Evolutionary conservation across 2,329 filamentous ascomycete genomes (phyloP), one percentile per base, ranked within the genome.

Genomic region (Aspergillus ochraceoroseus): DNA sequence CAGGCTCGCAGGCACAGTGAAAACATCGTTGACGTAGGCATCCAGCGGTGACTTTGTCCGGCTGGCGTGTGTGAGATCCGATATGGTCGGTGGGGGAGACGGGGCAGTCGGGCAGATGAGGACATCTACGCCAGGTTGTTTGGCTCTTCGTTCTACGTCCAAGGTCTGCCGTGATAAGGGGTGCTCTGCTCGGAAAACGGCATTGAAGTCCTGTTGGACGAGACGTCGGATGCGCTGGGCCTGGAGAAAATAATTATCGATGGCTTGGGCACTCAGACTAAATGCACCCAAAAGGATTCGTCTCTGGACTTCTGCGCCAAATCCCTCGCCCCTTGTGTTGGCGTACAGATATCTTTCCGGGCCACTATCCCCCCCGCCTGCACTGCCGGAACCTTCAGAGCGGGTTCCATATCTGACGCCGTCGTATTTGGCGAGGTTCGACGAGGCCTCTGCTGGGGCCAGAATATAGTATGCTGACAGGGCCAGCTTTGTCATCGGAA

Each of bases 401-500:
- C 80, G 75, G 13, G 71, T 73, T 1, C 92, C 92, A 64, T 94
- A 98, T 7, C 92, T 83, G n/a, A 96, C 80, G 13, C 92, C 92
- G 56, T 98, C 94, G 63, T 95, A 98, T 62, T 94, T 95, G 42
- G 92, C 87, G 2, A 98, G 77, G 56, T 98, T 98, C 11, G 90
- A 96, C 1, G 87, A 87, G 3, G 92, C 92, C 66, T 98, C 92
- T 11, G 92, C 90, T 0, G 92, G 87, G 0, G 92, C 94, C 41
- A 98, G 80, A 41, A 98, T 78, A 64, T 98, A 98, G 70, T 98
- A 98, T 22, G 92, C 85, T 13, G 88, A 86, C 0, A 98, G 77
- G 0, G 92, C 90, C 52, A 86, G 82, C 47, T 80, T 83, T 1
- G 90, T 98, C 0, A 82, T 79, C 0, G 90, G 89, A 3, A 98